Percentiles rank a stretch among this genome's conserved stretches.
phyloP scores from a whole-genome alignment of 2,329 filamentous ascomycete species.

The Hypoxylon sp. region DNA sequence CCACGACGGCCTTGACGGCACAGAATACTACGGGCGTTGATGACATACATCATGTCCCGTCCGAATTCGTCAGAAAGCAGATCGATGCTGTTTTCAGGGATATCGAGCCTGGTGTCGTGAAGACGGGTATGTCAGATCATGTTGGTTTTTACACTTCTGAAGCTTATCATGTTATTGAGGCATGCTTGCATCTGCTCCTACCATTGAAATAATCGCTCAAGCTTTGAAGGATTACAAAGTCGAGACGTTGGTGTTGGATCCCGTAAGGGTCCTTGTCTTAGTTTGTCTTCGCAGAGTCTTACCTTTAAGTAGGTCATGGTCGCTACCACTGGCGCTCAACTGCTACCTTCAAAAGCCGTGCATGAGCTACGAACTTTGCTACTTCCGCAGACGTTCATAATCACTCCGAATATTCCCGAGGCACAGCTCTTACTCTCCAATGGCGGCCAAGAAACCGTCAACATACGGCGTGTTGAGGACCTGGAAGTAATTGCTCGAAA shows the following conservation, averaged over 20 bases:
- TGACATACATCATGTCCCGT: conserved; percentile 83
- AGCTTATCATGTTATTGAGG: conserved; percentile 63
- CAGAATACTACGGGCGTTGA: conserved; percentile 91
- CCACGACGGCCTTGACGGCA: conserved; percentile 94
- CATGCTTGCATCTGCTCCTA: conserved; percentile 83
- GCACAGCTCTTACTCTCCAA: conserved; percentile 74
- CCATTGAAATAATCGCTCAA: conserved; percentile 77
- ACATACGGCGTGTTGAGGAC: conserved; percentile 72
- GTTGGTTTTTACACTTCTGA: neutral
- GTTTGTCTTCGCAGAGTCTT: conserved; percentile 5
- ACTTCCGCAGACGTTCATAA: conserved; percentile 75
- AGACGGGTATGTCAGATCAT: conserved; percentile 76
- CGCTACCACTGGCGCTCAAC: conserved; percentile 80
- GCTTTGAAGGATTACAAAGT: conserved; percentile 72
- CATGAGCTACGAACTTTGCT: conserved; percentile 70
- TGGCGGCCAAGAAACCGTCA: conserved; percentile 58
- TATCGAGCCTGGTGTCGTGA: conserved; percentile 89
- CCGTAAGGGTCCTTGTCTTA: conserved; percentile 65
- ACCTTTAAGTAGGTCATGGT: conserved; percentile 82
- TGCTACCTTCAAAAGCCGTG: conserved; percentile 77
- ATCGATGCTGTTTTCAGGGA: conserved; percentile 89
- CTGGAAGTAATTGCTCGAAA: conserved; percentile 77
- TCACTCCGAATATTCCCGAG: conserved; percentile 86
- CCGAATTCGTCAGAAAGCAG: conserved; percentile 84
- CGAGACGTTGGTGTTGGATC: conserved; percentile 77